Evolutionary conservation across 2,329 filamentous ascomycete species (phyloP).

Genomic region (Ophiocordyceps polyrhachis-furcata): DNA sequence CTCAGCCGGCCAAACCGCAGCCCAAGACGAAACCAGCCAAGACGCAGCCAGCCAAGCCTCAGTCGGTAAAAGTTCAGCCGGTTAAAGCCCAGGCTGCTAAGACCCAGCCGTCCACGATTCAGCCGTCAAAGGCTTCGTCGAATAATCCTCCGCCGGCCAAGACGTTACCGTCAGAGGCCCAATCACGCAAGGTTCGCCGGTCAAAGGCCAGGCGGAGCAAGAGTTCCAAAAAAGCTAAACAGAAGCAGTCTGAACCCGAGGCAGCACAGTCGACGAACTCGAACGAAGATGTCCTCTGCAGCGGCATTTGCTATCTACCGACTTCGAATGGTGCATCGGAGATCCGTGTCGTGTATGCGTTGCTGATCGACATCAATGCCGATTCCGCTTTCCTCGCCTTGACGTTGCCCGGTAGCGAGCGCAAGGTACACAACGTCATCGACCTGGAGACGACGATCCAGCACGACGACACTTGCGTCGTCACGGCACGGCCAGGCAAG

Average conservation of each 20-base stretch:
- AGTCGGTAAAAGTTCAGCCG: background rate
- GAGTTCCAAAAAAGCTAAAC: no score
- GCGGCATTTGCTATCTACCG: background rate
- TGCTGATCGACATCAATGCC: background rate
- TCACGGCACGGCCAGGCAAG: background rate
- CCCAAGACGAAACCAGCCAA: background rate
- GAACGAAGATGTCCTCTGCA: background rate
- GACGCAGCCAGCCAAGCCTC: background rate
- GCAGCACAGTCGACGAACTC: background rate
- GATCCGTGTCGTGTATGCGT: background rate
- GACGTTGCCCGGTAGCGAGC: conserved; percentile 2
- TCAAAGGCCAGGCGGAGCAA: no score
- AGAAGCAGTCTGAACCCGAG: no score
- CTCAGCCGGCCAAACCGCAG: no score
- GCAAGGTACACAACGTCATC: conserved; percentile 6
- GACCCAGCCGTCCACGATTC: background rate
- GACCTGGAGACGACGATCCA: conserved; percentile 3
- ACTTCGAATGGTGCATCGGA: background rate
- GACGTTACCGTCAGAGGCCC: no score
- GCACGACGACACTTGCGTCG: background rate
- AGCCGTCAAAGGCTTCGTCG: background rate
- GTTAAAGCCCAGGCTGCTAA: background rate
- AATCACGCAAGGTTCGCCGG: no score
- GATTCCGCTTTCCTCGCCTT: conserved; percentile 7
- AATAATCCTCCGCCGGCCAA: no score